Evolutionary conservation across 352 stramenopile genomes (phyloP).

Genomic region (Pythium apleroticum): DNA sequence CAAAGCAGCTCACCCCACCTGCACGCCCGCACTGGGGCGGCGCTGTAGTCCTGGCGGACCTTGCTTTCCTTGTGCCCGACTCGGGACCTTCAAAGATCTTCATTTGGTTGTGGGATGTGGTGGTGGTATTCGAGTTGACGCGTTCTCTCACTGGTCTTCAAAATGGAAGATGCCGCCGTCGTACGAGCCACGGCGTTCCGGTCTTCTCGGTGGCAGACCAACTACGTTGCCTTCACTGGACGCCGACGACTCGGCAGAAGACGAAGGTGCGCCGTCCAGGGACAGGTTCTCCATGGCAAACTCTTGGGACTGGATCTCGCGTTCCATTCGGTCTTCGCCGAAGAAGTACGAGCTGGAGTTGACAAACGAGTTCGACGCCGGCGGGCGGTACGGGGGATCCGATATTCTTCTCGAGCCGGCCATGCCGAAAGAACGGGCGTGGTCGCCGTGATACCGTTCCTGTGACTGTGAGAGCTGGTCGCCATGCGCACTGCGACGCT

Average conservation of each 20-base stretch:
- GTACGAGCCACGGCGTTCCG: conserved; percentile 55
- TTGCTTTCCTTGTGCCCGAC: neutral
- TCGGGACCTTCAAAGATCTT: neutral
- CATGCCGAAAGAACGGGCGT: conserved; percentile 13
- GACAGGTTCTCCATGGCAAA: conserved; percentile 20
- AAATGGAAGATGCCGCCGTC: conserved; percentile 78
- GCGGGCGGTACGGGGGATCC: conserved; percentile 28
- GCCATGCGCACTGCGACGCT: neutral
- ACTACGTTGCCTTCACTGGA: conserved; percentile 4
- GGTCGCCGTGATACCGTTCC: conserved; percentile 3
- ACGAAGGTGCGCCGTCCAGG: conserved; percentile 4
- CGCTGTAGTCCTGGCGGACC: neutral
- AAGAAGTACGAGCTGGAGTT: conserved; percentile 16
- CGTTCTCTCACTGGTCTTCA: conserved; percentile 48
- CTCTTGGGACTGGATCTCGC: neutral
- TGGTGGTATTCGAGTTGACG: neutral
- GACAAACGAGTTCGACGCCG: conserved; percentile 22
- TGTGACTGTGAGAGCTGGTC: conserved; percentile 8
- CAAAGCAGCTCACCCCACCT: neutral
- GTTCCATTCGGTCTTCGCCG: conserved; percentile 12
- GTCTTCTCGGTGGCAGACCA: conserved; percentile 11
- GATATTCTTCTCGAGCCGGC: conserved; percentile 27
- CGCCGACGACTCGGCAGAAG: neutral
- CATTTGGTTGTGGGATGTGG: neutral
- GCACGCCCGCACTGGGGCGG: neutral